These are phyloP conservation scores for Oryza meridionalis DNA, from an alignment of 176 grass and related monocot genomes.

Conservation along the genomic window DNA sequence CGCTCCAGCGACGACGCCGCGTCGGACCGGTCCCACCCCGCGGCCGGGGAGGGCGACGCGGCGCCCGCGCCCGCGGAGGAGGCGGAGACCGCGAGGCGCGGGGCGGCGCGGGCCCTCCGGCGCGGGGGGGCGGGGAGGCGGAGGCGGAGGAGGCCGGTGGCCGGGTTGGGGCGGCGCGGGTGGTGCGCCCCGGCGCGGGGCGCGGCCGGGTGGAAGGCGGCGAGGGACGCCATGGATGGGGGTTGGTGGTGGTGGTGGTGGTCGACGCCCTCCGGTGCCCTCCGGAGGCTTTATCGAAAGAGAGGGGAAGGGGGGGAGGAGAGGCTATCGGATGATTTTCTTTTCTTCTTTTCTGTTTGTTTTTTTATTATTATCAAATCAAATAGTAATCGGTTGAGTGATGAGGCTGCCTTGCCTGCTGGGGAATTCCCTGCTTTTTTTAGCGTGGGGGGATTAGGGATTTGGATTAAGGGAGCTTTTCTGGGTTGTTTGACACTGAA, in stretches of 20 bases:
- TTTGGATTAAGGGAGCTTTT: neutral
- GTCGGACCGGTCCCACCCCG: conserved; percentile 31
- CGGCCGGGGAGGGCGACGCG: conserved; percentile 35
- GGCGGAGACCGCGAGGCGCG: conserved; percentile 37
- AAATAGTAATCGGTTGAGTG: too few species aligned
- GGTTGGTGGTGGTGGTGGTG: conserved; percentile 12
- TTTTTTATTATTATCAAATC: too few species aligned
- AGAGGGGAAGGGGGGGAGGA: neutral
- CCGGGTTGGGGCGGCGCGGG: conserved; percentile 51
- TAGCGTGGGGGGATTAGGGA: too few species aligned
- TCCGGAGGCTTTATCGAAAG: conserved; percentile 43
- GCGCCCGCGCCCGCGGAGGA: conserved; percentile 28
- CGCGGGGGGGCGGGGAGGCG: neutral
- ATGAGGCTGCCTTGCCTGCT: too few species aligned
- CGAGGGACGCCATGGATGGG: conserved; percentile 51
- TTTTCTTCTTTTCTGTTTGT: too few species aligned
- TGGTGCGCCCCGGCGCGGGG: conserved; percentile 4
- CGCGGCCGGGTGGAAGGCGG: conserved; percentile 37
- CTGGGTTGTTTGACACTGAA: neutral
- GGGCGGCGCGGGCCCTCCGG: neutral
- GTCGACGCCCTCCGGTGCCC: conserved; percentile 9
- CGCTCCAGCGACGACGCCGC: conserved; percentile 53
- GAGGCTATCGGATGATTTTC: too few species aligned
- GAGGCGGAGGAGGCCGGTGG: conserved; percentile 51
- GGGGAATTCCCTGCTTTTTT: too few species aligned